Base-by-base conservation (phyloP, 2,329 filamentous ascomycete species). In the Boeremia lycopersici region DNA sequence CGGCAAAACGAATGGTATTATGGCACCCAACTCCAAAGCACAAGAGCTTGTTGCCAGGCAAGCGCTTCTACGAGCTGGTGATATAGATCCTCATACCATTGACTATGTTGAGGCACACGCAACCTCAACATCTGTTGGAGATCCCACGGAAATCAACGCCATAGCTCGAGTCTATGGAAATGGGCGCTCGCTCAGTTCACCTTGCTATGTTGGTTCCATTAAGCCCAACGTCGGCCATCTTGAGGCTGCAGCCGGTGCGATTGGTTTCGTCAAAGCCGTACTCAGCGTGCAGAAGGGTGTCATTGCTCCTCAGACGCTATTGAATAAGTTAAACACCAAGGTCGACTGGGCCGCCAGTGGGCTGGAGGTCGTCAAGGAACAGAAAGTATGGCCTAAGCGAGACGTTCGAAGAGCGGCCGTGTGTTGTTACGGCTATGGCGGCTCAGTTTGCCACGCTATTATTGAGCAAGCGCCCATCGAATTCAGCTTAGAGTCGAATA, bases 121-220 rank as follows among this genome's bases (percentile, higher is more conserved):
- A 7, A 86, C 84, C 0, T 84, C 84, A 3, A 86, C 84, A 1
- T 77, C 80, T 33, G 82, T 81, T 1, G 83, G 84, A 5, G 65
- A 68, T 17, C 63, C 65, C 10, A 61, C 61, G 2, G 68, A 71
- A 29, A 57, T 58, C 2, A 49, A 34, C 2, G 65, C 65, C 2
- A 60, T 67, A 23, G 53, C 45, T 11, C 34, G 19, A 11, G 54
- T 53, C 1, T 60, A 64, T 15, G 58, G 58, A 2, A 33, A 39
- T 17, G 43, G 54, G 5, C 48, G 54, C 11, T 26, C 44, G 1
- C 8, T 29, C 8, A 30, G 29, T 3, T 56, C 60, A 2, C 56
- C 56, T 4, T 53, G 49, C 40, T 55, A 49, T 12, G 30, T 58
- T 25, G 60, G 63, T 2, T 53, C 61, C 8, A 55, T 67, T 17